Evolutionary conservation across 139 green algal genomes (phyloP), one percentile per base, ranked within the genome.

Genomic region (Asterochloris sp.): DNA sequence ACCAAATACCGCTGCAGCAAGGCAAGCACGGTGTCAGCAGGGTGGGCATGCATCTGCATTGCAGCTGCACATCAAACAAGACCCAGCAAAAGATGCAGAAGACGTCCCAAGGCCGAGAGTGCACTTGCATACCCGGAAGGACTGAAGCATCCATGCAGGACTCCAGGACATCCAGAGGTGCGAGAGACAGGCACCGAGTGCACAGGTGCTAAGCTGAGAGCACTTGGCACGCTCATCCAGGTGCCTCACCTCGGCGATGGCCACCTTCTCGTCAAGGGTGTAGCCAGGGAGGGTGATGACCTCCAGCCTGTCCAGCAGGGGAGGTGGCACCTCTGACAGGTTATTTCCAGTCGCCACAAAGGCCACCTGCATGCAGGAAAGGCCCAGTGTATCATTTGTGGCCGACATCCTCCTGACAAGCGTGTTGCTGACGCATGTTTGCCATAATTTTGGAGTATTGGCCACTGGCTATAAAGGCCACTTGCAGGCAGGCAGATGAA

Each of bases 241-340:
- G 2, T 21, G 73, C 23, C 19, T 11, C 64, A 83, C 80, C 80
- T 78, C 24, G 14, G 85, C 86, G 69, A 91, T 92, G 71, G 63
- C 63, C 23, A 83, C 74, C 79, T 91, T 91, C 86, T 93, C 89
- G 63, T 91, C 84, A 17, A 81, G 80, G 14, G 88, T 92, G 84
- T 93, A 93, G 28, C 88, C 89, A 16, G 82, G 62, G 11, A 93
- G 69, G 54, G 81, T 54, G 27, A 93, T 88, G 28, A 93, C 75
- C 74, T 93, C 89, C 76, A 85, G 54, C 14, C 82, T 66, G 82
- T 85, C 82, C 38, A 81, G 82, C 61, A 85, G 60, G 14, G 82
- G 82, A 1, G 38, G 76, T 19, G 82, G 78, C 28, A 85, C 73
- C 67, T 69, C 63, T 14, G 28, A 29, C 68, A 82, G 24, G 60